Conservation (phyloP, 2,329 filamentous ascomycete species). For the Monilinia laxa region DNA sequence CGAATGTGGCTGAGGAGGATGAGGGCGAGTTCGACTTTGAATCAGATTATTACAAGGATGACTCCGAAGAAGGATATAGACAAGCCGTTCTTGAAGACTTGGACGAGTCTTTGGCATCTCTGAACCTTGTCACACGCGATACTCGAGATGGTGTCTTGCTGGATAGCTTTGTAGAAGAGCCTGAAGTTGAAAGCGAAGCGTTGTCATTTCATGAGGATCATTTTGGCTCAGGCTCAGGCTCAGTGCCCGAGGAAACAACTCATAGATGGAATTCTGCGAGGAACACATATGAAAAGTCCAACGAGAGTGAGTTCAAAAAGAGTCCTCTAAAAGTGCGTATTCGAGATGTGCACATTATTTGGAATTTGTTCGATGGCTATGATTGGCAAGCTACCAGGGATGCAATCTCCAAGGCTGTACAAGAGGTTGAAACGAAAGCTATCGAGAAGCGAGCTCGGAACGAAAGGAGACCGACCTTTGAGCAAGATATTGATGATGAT, state of each 20-base stretch:
- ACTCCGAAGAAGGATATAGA: conserved; percentile 33
- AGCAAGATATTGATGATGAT: conserved; percentile 73
- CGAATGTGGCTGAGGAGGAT: conserved; percentile 47
- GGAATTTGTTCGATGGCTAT: conserved; percentile 97
- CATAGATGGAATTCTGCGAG: conserved; percentile 78
- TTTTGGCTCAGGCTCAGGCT: conserved; percentile 63
- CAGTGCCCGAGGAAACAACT: conserved; percentile 62
- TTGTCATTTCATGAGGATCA: conserved; percentile 76
- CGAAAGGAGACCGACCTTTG: conserved; percentile 52
- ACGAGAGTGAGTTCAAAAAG: conserved; percentile 58
- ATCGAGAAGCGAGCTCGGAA: conserved; percentile 68
- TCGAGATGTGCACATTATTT: conserved; percentile 88
- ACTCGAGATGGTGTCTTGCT: conserved; percentile 50
- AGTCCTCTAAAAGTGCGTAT: conserved; percentile 77
- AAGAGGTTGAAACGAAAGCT: conserved; percentile 80
- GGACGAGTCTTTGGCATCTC: conserved; percentile 35
- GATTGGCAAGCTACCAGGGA: conserved; percentile 91
- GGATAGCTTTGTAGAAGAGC: conserved; percentile 44
- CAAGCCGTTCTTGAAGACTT: conserved; percentile 45
- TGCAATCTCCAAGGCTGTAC: conserved; percentile 81
- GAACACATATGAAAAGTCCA: conserved; percentile 70
- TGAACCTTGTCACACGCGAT: conserved; percentile 40
- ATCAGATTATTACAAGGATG: conserved; percentile 51
- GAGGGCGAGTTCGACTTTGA: conserved; percentile 45
- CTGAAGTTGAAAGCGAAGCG: conserved; percentile 54